Evolutionary conservation across 169 alveolate genomes (phyloP).

Genomic region (Plasmodium malariae): DNA sequence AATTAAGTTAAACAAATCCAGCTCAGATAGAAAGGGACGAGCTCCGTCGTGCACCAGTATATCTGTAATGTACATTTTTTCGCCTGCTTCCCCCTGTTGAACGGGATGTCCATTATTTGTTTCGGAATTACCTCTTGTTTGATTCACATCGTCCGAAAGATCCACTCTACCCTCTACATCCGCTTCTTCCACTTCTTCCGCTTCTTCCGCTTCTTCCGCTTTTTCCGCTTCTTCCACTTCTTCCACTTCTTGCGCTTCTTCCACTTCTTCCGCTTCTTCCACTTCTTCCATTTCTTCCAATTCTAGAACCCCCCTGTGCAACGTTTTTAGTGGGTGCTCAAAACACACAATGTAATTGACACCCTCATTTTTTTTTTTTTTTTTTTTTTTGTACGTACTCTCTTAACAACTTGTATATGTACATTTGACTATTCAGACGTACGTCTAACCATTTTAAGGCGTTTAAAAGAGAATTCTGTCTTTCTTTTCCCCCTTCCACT

Average conservation of each 20-base stretch:
- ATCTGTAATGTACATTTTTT: slow-evolving; percentile 6
- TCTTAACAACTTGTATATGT: slow-evolving; percentile 22
- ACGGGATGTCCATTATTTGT: neutral
- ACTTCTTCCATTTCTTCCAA: too few species aligned
- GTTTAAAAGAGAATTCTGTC: slow-evolving; percentile 39
- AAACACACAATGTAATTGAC: too few species aligned
- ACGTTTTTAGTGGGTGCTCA: too few species aligned
- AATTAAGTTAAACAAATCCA: slow-evolving; percentile 35
- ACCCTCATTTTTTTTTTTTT: neutral
- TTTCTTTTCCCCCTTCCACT: slow-evolving; percentile 28
- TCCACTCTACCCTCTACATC: neutral
- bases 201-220: too few species aligned
- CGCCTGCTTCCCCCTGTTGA: neutral
- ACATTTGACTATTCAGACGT: neutral
- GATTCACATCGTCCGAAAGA: neutral
- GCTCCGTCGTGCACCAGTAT: slow-evolving; percentile 64
- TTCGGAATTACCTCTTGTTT: neutral
- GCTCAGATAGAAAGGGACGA: slow-evolving; percentile 52
- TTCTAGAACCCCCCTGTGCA: too few species aligned
- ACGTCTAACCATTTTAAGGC: slow-evolving; percentile 21
- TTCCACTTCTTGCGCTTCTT: too few species aligned
- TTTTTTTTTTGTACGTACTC: neutral
- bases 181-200: too few species aligned
- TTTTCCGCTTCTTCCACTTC: too few species aligned
- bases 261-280: too few species aligned